Conservation (phyloP, 805 yeast species). For the Martiniozyma abietophila region DNA sequence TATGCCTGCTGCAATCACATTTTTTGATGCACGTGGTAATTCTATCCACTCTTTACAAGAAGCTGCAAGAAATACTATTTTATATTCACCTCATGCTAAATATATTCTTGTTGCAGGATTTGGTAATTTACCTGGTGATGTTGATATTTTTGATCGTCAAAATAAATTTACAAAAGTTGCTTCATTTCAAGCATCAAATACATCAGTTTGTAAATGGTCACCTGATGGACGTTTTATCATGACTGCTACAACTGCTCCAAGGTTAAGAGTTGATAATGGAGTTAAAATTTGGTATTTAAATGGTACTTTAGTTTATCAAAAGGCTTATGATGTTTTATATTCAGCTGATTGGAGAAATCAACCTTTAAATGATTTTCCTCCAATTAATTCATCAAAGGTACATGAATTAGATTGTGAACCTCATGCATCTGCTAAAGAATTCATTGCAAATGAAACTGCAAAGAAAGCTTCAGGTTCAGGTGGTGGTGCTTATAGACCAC, state of each 20-base stretch:
- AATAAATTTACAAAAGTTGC: conserved; percentile 72
- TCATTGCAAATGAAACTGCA: conserved; percentile 33
- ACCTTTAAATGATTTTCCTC: conserved; percentile 44
- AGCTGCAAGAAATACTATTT: conserved; percentile 80
- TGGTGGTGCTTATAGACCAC: conserved; percentile 94
- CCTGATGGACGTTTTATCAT: conserved; percentile 91
- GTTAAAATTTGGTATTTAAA: conserved; percentile 87
- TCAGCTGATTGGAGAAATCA: conserved; percentile 81
- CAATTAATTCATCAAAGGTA: conserved; percentile 36
- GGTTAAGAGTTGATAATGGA: conserved; percentile 94
- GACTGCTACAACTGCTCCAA: conserved; percentile 95
- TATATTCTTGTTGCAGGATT: conserved; percentile 92
- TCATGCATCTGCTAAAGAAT: conserved; percentile 62
- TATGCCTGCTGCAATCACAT: conserved; percentile 95
- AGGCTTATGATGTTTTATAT: conserved; percentile 74
- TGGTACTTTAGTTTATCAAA: conserved; percentile 70
- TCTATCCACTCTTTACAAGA: conserved; percentile 74
- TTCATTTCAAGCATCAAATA: conserved; percentile 83
- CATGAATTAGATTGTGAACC: conserved; percentile 44
- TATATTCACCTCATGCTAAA: conserved; percentile 90
- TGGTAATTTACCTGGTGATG: conserved; percentile 95
- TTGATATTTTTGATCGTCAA: conserved; percentile 89
- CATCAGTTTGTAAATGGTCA: conserved; percentile 96
- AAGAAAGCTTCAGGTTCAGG: conserved; percentile 11
- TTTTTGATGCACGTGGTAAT: conserved; percentile 91